phyloP scores from a whole-genome alignment of 148 eudicot genomes.

The Cornus florida region DNA sequence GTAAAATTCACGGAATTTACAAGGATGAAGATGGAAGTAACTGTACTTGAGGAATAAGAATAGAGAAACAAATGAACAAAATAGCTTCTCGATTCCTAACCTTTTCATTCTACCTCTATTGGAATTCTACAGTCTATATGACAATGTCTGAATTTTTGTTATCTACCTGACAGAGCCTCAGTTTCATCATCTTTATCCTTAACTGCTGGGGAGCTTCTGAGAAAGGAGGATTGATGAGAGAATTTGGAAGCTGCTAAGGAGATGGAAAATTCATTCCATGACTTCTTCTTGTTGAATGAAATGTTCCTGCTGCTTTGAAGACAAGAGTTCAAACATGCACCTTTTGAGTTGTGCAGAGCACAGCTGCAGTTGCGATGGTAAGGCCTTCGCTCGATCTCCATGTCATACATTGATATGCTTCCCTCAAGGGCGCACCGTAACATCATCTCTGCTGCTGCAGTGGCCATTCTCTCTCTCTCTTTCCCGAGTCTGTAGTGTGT shows the following conservation, averaged over 20 bases:
- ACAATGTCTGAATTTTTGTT: too few species aligned
- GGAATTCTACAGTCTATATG: background rate
- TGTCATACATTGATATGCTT: constrained; percentile 37
- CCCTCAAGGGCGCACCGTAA: constrained; percentile 30
- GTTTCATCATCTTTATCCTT: background rate
- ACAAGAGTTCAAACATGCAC: constrained; percentile 2
- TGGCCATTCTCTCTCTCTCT: constrained; percentile 15
- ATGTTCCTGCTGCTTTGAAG: constrained; percentile 12
- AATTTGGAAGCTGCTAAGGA: constrained; percentile 7
- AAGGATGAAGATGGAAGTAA: background rate
- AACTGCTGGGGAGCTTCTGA: background rate
- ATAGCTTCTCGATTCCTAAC: background rate
- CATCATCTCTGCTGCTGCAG: constrained; percentile 25
- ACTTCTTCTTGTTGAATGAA: constrained; percentile 16
- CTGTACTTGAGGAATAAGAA: too few species aligned
- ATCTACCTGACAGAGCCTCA: background rate
- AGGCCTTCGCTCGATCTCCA: constrained; percentile 35
- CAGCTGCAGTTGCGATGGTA: constrained; percentile 47
- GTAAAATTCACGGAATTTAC: background rate
- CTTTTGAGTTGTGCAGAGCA: constrained; percentile 42
- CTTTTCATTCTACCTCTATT: background rate
- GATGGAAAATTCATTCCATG: background rate
- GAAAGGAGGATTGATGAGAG: constrained; percentile 10
- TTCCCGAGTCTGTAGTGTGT: background rate
- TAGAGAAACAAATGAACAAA: background rate